Percentiles rank a stretch among this genome's conserved stretches.
Evolutionary conservation across 2,329 filamentous ascomycete genomes (phyloP).

Genomic region (Phialemoniopsis sp.): DNA sequence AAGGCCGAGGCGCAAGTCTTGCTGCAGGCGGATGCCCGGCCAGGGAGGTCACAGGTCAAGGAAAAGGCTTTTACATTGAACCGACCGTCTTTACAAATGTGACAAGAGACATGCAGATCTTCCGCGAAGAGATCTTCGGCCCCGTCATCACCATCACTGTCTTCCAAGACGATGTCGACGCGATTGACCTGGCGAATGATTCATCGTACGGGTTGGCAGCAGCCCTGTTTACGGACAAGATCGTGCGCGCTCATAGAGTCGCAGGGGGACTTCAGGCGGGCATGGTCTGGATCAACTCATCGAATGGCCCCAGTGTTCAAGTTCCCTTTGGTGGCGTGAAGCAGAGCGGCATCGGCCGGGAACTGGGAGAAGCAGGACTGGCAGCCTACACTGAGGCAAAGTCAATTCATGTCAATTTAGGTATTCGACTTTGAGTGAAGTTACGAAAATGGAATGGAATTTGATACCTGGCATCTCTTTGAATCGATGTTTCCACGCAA

Average conservation of each 20-base stretch:
- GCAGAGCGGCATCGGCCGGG: constrained; percentile 52
- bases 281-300: constrained; percentile 37
- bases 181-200: constrained; percentile 44
- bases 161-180: constrained; percentile 48
- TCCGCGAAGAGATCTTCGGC: constrained; percentile 53
- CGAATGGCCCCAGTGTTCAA: constrained; percentile 7
- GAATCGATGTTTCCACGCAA: too few species aligned
- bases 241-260: constrained; percentile 35
- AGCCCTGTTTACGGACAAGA: constrained; percentile 51
- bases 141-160: constrained; percentile 50
- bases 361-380: constrained; percentile 38
- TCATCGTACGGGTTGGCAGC: constrained; percentile 51
- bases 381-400: constrained; percentile 37
- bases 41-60: constrained; percentile 1
- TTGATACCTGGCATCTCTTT: too few species aligned
- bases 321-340: constrained; percentile 43
- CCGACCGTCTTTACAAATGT: constrained; percentile 14
- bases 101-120: constrained; percentile 18
- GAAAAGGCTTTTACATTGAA: constrained; percentile 11
- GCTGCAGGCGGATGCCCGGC: constrained; percentile 40
- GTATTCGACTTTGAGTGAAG: too few species aligned
- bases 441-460: too few species aligned
- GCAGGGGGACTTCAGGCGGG: constrained; percentile 52
- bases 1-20: constrained; percentile 56
- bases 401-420: constrained; percentile 18